These are phyloP conservation scores for Phoma sp. DNA, from an alignment of 2,329 filamentous ascomycete genomes.

Conservation along the genomic window DNA sequence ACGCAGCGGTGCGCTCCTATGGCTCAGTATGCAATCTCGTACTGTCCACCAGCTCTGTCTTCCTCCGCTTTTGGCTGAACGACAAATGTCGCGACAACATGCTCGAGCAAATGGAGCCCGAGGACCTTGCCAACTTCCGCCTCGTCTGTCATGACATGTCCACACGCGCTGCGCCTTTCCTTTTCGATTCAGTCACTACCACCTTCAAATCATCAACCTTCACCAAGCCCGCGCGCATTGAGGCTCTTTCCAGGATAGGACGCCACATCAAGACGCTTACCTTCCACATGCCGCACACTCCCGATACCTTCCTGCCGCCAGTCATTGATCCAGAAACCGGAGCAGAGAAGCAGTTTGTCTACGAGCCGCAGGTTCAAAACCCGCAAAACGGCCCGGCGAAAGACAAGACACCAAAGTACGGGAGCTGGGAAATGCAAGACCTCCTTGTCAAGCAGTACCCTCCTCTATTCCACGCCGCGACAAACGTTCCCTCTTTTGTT, in stretches of 20 bases:
- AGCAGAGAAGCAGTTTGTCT: slow-evolving; percentile 79
- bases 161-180: slow-evolving; percentile 70
- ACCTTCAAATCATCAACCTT: slow-evolving; percentile 78
- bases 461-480: slow-evolving; percentile 86
- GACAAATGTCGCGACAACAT: slow-evolving; percentile 55
- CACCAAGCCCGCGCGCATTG: slow-evolving; percentile 73
- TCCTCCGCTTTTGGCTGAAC: slow-evolving; percentile 58
- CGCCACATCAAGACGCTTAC: slow-evolving; percentile 78
- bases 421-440: slow-evolving; percentile 78
- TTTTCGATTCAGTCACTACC: slow-evolving; percentile 73
- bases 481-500: slow-evolving; percentile 85
- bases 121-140: slow-evolving; percentile 60
- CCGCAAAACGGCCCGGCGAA: slow-evolving; percentile 64
- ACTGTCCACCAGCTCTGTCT: slow-evolving; percentile 55
- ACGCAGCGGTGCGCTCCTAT: slow-evolving; percentile 52
- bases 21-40: slow-evolving; percentile 58
- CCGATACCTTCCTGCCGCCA: slow-evolving; percentile 84
- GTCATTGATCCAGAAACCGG: slow-evolving; percentile 79
- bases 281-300: slow-evolving; percentile 77
- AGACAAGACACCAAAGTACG: slow-evolving; percentile 74
- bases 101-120: slow-evolving; percentile 49
- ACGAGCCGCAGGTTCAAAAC: slow-evolving; percentile 72
- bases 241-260: slow-evolving; percentile 78
- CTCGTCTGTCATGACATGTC: slow-evolving; percentile 73
- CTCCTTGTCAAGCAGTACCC: slow-evolving; percentile 86